A percentile compares a stretch with the other conserved stretches of the same genome.
phyloP scores from a whole-genome alignment of 495 filamentous ascomycete species.

The Eremomyces bilateralis region DNA sequence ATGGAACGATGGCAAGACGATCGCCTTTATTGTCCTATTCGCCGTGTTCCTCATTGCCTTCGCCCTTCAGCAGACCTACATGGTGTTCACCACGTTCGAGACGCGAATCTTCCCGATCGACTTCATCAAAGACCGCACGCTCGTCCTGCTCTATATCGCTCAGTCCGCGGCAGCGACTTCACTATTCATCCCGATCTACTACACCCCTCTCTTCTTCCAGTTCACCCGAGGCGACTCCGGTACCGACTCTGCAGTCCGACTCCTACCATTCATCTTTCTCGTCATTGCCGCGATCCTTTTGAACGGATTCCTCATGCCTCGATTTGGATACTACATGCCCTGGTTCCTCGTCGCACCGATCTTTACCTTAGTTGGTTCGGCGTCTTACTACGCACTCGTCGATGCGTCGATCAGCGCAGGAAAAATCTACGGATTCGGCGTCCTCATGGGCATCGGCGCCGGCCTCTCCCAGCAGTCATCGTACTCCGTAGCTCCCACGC shows the following conservation, averaged over 20 bases:
- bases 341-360: conserved; percentile 9
- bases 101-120: conserved; percentile 6
- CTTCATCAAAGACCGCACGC: conserved; percentile 2
- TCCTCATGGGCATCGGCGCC: conserved; percentile 4
- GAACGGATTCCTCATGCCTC: conserved; percentile 9
- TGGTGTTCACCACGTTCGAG: conserved; percentile 3
- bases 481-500: conserved; percentile 4
- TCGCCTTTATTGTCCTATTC: conserved; percentile 3
- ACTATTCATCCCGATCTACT: conserved; percentile 11
- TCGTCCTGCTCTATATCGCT: conserved; percentile 9
- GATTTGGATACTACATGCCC: conserved; percentile 9
- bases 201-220: conserved; percentile 13
- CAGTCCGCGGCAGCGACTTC: conserved; percentile 4
- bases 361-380: conserved; percentile 8
- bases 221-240: conserved; percentile 8
- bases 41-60: conserved; percentile 4
- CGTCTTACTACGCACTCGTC: conserved; percentile 5
- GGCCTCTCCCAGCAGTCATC: conserved; percentile 4
- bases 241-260: conserved; percentile 9
- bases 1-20: conserved; percentile 4
- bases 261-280: conserved; percentile 14
- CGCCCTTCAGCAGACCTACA: conserved; percentile 4
- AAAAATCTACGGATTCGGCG: conserved; percentile 4
- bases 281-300: conserved; percentile 8
- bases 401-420: not conserved